Base-by-base conservation (phyloP, 305 asterid species). In the Fraxinus platypoda region DNA sequence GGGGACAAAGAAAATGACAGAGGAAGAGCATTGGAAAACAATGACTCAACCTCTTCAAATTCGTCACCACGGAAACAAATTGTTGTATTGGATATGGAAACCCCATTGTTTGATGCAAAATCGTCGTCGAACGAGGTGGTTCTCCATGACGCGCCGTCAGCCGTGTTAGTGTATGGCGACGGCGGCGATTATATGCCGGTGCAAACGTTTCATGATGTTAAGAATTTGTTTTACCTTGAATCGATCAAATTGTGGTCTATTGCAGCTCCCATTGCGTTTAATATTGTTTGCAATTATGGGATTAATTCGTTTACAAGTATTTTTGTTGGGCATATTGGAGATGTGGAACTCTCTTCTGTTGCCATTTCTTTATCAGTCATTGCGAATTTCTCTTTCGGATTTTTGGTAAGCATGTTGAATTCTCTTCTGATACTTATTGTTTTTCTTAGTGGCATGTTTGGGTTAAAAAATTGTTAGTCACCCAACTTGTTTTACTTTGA, bases 231-330 rank as follows among this genome's bases (percentile, higher is more conserved):
- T 43, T 72, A 74, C 68, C 52, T 92, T 30, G 99, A 95, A 83
- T 92, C 99, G 0, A 33, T 75, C 37, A 95, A 93, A 84, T 64
- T 95, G 41, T 94, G 99, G 99, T 78, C 90, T 30, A 95, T 95
- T 76, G 99, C 97, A 28, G 92, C 92, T 11, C 99, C 99, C 28
- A 94, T 94, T 72, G 98, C 98, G 79, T 94, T 95, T 91, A 94
- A 95, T 83, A 94, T 95, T 83, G 83, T 95, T 19, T 94, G 99
- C 77, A 93, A 93, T 57, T 95, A 95, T 68, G 98, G 99, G 79
- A 88, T 94, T 76, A 95, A 95, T 83, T 95, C 99, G 0, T 92
- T 95, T 82, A 94, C 99, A 0, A 93, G 83, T 87, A 94, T 94
- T 73, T 93, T 95, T 21, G 94, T 95, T 6, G 99, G 99, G 5